Evolutionary conservation across 75 land plant species (phyloP), one percentile per base, ranked within the genome.

Genomic region (Cupressus sempervirens): DNA sequence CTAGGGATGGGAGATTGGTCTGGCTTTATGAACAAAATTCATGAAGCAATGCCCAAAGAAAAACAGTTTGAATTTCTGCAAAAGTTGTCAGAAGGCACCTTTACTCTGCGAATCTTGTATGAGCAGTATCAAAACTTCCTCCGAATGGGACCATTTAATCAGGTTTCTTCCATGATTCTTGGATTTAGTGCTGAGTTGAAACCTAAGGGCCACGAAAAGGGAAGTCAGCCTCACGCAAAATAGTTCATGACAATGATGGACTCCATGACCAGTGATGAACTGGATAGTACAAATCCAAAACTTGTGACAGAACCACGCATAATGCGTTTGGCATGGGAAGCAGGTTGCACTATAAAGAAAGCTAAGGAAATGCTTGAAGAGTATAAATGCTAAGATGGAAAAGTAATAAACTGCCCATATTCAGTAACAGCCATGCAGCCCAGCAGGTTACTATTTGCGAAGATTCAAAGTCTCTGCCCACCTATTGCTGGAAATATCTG

Each of bases 221-320:
- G 96, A 89, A 97, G 99, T 82, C 96, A 94, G 83, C 92, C 95
- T 18, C 92, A 90, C 81, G 89, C 96, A n/a, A 95, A 95, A 88
- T 94, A 95, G 50, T 97, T 93, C 74, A 96, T 95, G 99, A 94
- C 96, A 15, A 97, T 97, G 91, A 97, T 97, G 99, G 99, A 97
- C 77, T 97, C 99, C 20, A 97, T 97, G 99, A 97, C 98, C n/a
- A 86, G 91, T 89, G 94, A 87, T 91, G 91, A 90, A 38, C 90
- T 90, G 20, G 91, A 90, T 83, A 88, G 91, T 83, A 68, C 88
- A 82, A 89, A 90, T 52, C 90, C 81, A 3, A 90, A 88, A 84
- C 50, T 90, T 29, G 83, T 90, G 79, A 62, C 87, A 4, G 91
- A 90, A 67, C 84, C 91, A 0, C 73, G 91, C 50, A 86, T 90